phyloP scores from a whole-genome alignment of 805 yeast species.

The Wickerhamiella musiphila region DNA sequence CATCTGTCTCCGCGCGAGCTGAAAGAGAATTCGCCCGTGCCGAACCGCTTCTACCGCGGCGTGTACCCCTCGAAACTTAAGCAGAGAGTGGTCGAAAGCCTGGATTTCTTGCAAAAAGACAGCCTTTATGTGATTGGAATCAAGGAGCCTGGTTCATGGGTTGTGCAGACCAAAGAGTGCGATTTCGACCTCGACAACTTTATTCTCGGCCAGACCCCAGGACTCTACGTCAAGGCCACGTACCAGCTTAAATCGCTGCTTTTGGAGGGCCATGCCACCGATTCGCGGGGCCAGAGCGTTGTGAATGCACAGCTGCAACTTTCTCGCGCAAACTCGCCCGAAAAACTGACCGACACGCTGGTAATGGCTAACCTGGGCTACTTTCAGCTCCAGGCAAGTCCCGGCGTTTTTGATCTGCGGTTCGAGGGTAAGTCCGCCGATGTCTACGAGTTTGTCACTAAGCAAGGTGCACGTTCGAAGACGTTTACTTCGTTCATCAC shows the following conservation, averaged over 20 bases:
- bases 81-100: constrained; percentile 20
- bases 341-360: constrained; percentile 33
- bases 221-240: constrained; percentile 25
- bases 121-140: constrained; percentile 37
- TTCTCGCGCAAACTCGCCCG: constrained; percentile 7
- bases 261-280: constrained; percentile 55
- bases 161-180: constrained; percentile 35
- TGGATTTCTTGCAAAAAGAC: constrained; percentile 34
- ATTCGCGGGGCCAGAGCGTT: constrained; percentile 29
- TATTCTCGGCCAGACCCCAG: constrained; percentile 24
- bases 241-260: constrained; percentile 38
- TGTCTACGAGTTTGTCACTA: constrained; percentile 26
- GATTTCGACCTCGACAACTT: constrained; percentile 49
- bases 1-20: constrained; percentile 37
- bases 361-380: constrained; percentile 76
- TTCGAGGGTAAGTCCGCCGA: constrained; percentile 30
- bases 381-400: constrained; percentile 55
- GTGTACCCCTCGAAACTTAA: constrained; percentile 17
- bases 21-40: constrained; percentile 5
- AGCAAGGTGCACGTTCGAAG: constrained; percentile 12
- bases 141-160: constrained; percentile 52
- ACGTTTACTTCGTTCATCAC: neutral
- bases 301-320: constrained; percentile 35
- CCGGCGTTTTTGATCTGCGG: constrained; percentile 50
- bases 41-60: constrained; percentile 9